A percentile compares a stretch with the other conserved stretches of the same genome.
Evolutionary conservation across 148 eudicot genomes (phyloP).

Genomic region (Selenicereus undatus): DNA sequence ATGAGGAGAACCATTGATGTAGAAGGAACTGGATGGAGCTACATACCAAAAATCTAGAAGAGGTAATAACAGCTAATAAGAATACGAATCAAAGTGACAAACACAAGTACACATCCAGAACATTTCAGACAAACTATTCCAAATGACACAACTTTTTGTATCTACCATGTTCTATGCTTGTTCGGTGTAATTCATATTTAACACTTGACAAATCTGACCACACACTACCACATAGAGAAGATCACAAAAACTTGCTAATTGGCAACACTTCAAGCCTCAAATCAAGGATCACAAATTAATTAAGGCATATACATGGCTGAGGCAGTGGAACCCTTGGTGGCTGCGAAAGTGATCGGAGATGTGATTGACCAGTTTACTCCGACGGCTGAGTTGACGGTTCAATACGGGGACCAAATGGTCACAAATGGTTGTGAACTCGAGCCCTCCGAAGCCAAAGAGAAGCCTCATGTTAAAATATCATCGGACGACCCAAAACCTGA

Average conservation of each 20-base stretch:
- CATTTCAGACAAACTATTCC: not conserved
- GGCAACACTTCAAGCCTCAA: not conserved
- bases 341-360: conserved; percentile 45
- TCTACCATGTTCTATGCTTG: not conserved
- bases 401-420: conserved; percentile 32
- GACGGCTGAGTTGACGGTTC: conserved; percentile 20
- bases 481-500: conserved; percentile 8
- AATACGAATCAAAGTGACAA: not conserved
- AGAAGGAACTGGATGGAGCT: not conserved
- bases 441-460: conserved; percentile 32
- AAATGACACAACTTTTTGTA: not conserved
- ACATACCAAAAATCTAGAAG: not conserved
- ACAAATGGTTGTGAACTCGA: conserved; percentile 38
- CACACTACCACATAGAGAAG: not conserved
- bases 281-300: not conserved
- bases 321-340: conserved; percentile 35
- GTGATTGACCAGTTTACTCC: conserved; percentile 45
- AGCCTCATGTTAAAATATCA: conserved; percentile 29
- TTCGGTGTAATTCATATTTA: too few relatives aligned
- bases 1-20: not conserved
- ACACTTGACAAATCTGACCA: not conserved
- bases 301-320: conserved; percentile 14
- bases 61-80: not conserved
- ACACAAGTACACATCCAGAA: not conserved
- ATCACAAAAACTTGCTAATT: not conserved